Conservation (phyloP, 1,139 yeast species). For the Zygoascus hellenicus region DNA sequence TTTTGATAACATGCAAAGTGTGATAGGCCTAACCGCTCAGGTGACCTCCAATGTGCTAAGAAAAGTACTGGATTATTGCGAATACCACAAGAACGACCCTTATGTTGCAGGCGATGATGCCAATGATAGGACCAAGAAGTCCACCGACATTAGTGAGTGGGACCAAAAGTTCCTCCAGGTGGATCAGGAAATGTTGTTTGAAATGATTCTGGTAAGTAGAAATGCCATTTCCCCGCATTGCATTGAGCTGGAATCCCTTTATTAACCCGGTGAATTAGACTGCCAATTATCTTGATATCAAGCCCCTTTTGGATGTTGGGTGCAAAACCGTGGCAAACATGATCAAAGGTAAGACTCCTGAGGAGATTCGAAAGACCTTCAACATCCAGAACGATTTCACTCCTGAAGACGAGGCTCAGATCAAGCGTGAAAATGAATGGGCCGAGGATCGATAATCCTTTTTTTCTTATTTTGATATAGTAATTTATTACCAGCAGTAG, state of each 20-base stretch:
- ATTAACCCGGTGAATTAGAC: conserved; percentile 41
- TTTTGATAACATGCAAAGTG: background rate
- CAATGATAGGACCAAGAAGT: conserved; percentile 39
- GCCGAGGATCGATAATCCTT: conserved; percentile 80
- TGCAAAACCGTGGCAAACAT: conserved; percentile 97
- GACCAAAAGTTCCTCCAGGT: conserved; percentile 92
- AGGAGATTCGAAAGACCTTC: conserved; percentile 92
- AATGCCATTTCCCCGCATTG: background rate
- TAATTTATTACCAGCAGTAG: background rate
- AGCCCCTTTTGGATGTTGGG: conserved; percentile 89
- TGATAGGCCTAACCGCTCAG: conserved; percentile 14
- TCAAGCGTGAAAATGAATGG: conserved; percentile 97
- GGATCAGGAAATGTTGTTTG: conserved; percentile 97
- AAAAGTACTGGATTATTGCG: conserved; percentile 95
- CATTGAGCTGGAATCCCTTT: background rate
- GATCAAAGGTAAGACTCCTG: conserved; percentile 95
- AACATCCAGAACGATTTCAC: conserved; percentile 95
- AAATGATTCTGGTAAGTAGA: conserved; percentile 55
- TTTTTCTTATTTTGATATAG: no score
- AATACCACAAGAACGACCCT: conserved; percentile 79
- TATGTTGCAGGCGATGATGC: conserved; percentile 71
- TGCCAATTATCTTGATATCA: conserved; percentile 90
- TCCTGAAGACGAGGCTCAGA: conserved; percentile 98
- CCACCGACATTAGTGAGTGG: conserved; percentile 73
- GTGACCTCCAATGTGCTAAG: conserved; percentile 61